Evolutionary conservation across 352 stramenopile species (phyloP).

Genomic region (Pythium folliculosum): DNA sequence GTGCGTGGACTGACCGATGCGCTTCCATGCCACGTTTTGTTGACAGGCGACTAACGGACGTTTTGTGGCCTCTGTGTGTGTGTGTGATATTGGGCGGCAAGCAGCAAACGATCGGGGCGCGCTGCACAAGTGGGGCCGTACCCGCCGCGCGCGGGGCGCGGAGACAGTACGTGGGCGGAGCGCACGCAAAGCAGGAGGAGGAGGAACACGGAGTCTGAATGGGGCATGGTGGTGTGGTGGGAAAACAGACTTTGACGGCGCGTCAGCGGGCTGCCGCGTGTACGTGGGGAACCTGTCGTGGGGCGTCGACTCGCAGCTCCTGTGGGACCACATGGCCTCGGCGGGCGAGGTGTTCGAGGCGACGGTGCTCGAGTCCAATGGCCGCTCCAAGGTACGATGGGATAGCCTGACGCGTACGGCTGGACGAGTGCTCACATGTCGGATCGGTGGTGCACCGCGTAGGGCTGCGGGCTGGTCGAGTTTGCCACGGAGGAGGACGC

Average conservation of each 20-base stretch:
- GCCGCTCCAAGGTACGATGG: slow-evolving; percentile 69
- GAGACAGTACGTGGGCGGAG: slow-evolving; percentile 21
- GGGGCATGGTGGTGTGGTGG: too few species aligned
- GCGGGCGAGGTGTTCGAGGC: slow-evolving; percentile 70
- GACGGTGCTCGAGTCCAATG: slow-evolving; percentile 61
- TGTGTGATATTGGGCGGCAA: too few species aligned
- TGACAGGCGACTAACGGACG: too few species aligned
- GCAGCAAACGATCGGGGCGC: slow-evolving; percentile 67
- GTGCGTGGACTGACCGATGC: slow-evolving; percentile 34
- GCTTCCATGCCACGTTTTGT: too few species aligned
- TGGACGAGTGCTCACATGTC: too few species aligned
- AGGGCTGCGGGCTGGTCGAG: slow-evolving; percentile 95
- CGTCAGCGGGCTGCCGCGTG: slow-evolving; percentile 50
- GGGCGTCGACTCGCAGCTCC: slow-evolving; percentile 76
- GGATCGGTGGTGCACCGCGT: too few species aligned
- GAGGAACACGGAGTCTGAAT: neutral
- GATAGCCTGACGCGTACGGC: too few species aligned
- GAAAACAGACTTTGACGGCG: slow-evolving; percentile 22
- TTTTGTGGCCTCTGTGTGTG: neutral
- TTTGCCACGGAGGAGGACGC: slow-evolving; percentile 86
- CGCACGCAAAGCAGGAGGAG: too few species aligned
- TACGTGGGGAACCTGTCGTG: slow-evolving; percentile 89
- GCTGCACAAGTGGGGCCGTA: slow-evolving; percentile 64
- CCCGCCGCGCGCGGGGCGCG: slow-evolving; percentile 28
- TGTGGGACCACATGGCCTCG: slow-evolving; percentile 83